Base-by-base conservation (phyloP, 371 early-diverging fungal genomes). In the Mucor indicus region DNA sequence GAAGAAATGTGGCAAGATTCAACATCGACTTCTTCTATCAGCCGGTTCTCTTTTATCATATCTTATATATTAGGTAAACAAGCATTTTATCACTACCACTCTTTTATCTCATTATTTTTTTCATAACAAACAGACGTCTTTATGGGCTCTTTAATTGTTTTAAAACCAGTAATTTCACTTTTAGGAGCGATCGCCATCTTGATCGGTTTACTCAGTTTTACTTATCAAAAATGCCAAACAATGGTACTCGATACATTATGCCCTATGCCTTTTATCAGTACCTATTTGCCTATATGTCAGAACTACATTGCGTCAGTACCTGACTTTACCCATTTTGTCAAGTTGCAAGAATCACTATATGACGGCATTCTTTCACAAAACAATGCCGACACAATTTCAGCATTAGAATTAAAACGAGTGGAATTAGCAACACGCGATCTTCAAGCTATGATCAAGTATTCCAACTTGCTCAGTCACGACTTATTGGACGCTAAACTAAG, bases 351-450 rank as follows among this genome's bases (percentile, higher is more conserved):
- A 21, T 49, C 53, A 8, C 49, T 74, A 3, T 66, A 73, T 24
- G 70, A 72, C 17, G 60, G 48, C 24, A 64, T 72, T 58, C 40
- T 68, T 2, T 50, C 72, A 2, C 62, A 67, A 16, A 38, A 37
- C 24, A 55, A 38, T 31, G 50, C 62, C 9, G 67, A 68, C 11
- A 4, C 9, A 33, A 61, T 69, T n/a, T 64, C 67, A 22, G 64
- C 68, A 0, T 27, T 74, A 1, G 69, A 69, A 21, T 54, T 77
- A 1, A 77, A 77, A 41, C 49, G 48, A 20, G 72, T 65, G 0
- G 77, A 77, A 46, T 36, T 77, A 6, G 77, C 77, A 0, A 69
- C 74, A 2, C 58, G 72, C 20, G 77, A 77, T 47, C 37, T 77
- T 4, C 72, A 68, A 38, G 61, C 63, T 4, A 60, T 74, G 55